Evolutionary conservation across 805 yeast genomes (phyloP), one percentile per base, ranked within the genome.

Genomic region (Metschnikowia matae): DNA sequence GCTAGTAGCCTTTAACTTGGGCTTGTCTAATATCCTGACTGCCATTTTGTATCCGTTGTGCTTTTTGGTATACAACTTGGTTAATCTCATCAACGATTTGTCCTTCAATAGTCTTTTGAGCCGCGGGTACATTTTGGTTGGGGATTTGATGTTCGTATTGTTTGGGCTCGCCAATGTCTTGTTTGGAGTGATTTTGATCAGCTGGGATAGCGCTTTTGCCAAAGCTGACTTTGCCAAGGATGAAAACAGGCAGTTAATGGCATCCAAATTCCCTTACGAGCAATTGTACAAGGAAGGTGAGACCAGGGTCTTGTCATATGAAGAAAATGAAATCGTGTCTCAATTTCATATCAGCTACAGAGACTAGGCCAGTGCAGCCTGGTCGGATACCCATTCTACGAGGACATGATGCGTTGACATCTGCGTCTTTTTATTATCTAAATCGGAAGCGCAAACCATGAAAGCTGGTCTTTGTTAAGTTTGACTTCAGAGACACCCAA

Each of bases 21-120:
- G 96, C 0, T 73, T 89, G 49, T 76, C 82, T 44, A 77, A 77
- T 51, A 77, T 84, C 39, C 83, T 89, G 47, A 87, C 96, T 0
- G 82, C 92, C 2, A 77, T 89, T 15, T 72, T 90, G 32, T 90
- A 89, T 62, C 97, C 97, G 0, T 70, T 90, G 54, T 87, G 90
- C 33, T 90, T 90, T 65, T 85, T 94, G 66, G 81, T 88, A 41
- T 89, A 86, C 72, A 90, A 88, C 69, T 69, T 87, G 45, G 73
- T 79, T 51, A 85, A 86, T 56, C 62, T 74, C 52, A 58, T 73
- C 49, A 74, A 74, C 50, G 78, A 72, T 49, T 53, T 74, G 41
- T 78, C 84, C 34, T 70, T 81, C 54, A 88, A 88, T 65, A 84
- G 87, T 15, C 65, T 87, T 39, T 71, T 86, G 6, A 77, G 82